Percentiles rank a stretch among this genome's conserved stretches.
Evolutionary conservation across 202 grass and related monocot species (phyloP).

Genomic region (Carex sylvatica): DNA sequence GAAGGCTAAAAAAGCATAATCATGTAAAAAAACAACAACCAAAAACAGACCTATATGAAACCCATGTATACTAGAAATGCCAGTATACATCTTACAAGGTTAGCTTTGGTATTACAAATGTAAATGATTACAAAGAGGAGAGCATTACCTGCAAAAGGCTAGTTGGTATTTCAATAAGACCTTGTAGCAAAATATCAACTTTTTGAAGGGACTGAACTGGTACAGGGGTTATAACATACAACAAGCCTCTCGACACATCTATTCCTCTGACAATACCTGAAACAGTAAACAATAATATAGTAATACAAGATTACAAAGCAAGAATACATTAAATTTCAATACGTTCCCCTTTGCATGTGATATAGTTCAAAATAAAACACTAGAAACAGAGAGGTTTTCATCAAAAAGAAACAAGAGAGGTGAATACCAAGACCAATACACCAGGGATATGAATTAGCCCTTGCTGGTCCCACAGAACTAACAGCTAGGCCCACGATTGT

Average conservation of each 20-base stretch:
- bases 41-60: neutral
- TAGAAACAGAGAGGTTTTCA: no score
- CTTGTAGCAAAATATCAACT: conserved; percentile 84
- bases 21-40: neutral
- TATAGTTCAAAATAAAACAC: neutral
- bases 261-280: conserved; percentile 82
- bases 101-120: neutral
- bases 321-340: neutral
- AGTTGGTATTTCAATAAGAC: conserved; percentile 76
- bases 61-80: neutral
- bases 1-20: neutral
- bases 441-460: conserved; percentile 36
- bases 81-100: neutral
- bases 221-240: conserved; percentile 89
- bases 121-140: neutral
- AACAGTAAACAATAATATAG: conserved; percentile 5
- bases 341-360: neutral
- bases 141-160: conserved; percentile 59
- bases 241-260: conserved; percentile 48
- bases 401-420: conserved; percentile 17
- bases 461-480: conserved; percentile 38
- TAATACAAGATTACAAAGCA: neutral
- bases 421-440: conserved; percentile 81
- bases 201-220: conserved; percentile 46
- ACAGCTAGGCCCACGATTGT: conserved; percentile 70